Evolutionary conservation across 2,329 filamentous ascomycete species (phyloP).

Genomic region (Sclerotinia subarctica): DNA sequence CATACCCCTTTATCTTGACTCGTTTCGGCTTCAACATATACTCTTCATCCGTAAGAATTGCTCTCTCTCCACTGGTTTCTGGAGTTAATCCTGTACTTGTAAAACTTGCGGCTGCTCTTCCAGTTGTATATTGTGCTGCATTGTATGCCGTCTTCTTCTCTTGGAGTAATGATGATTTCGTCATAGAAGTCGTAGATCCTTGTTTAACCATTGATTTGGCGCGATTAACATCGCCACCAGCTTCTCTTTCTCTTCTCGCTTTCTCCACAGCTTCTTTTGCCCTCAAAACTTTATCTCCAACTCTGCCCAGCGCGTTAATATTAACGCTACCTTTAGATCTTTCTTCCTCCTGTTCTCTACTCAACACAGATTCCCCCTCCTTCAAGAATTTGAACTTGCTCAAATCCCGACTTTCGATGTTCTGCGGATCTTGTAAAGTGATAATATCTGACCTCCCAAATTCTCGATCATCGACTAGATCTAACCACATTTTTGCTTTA

Average conservation of each 20-base stretch:
- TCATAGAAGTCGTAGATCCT: slow-evolving; percentile 35
- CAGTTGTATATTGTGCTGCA: slow-evolving; percentile 85
- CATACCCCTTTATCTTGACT: slow-evolving; percentile 88
- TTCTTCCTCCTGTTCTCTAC: slow-evolving; percentile 67
- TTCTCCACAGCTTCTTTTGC: slow-evolving; percentile 93
- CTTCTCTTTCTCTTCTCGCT: slow-evolving; percentile 70
- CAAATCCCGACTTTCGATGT: slow-evolving; percentile 76
- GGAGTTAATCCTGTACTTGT: slow-evolving; percentile 93
- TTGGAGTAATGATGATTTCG: slow-evolving; percentile 47
- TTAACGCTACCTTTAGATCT: slow-evolving; percentile 70
- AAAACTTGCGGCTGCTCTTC: slow-evolving; percentile 86
- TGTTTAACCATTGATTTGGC: slow-evolving; percentile 43
- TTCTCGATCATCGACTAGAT: slow-evolving; percentile 81
- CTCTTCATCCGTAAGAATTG: slow-evolving; percentile 86
- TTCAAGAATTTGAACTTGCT: slow-evolving; percentile 86
- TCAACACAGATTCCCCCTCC: slow-evolving; percentile 70
- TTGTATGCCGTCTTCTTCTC: slow-evolving; percentile 70
- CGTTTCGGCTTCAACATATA: slow-evolving; percentile 92
- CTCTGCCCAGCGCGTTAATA: slow-evolving; percentile 71
- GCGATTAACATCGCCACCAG: slow-evolving; percentile 56
- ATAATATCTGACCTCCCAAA: slow-evolving; percentile 92
- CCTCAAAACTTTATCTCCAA: slow-evolving; percentile 77
- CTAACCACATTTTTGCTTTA: slow-evolving; percentile 93
- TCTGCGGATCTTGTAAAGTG: slow-evolving; percentile 92
- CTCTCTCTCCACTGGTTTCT: slow-evolving; percentile 82